Base-by-base conservation (phyloP, 1,284 basidiomycete species). In the Melampsora larici-populina region DNA sequence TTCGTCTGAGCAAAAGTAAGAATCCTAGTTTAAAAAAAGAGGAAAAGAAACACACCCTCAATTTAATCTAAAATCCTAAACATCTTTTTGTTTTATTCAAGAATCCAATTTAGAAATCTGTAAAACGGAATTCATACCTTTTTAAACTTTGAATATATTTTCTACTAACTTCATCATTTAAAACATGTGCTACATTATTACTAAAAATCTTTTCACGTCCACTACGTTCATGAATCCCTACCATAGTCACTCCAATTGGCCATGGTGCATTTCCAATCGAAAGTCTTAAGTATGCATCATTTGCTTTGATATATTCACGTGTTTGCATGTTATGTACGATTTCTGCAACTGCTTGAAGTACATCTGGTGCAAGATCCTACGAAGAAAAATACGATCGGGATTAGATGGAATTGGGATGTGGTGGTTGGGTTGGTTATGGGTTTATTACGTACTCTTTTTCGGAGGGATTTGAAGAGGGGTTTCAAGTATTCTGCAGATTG, bases 161-260 rank as follows among this genome's bases (percentile, higher is more conserved):
- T 78, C 97, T 88, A 82, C 93, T 95, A 81, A 98, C 94, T 89
- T 99, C 97, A 82, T 99, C 97, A 84, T 99, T 99, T 78, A 99
- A 85, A 1, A 98, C 96, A 84, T 99, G 97, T 0, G 96, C 97
- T 5, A 99, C 93, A 82, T 96, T 94, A 84, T 97, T 94, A 51
- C 91, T 90, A 40, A 92, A 94, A 79, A 99, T 98, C 86, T 97
- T 98, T 84, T 98, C 94, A 81, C 95, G 89, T 0, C 94, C 95
- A 1, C 93, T 95, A 83, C 97, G 91, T 85, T 97, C 96, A 85
- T 99, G 97, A 80, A 99, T 98, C 86, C 92, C 94, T 86, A 97
- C 96, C 91, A 96, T 96, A 78, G 97, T 99, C 6, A 99, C 97
- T 74, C 97, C 97, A 82, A 99, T 98, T 0, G 97, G 97, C 97